A percentile compares a stretch with the other conserved stretches of the same genome.
Evolutionary conservation across 805 yeast genomes (phyloP).

Genomic region (Wickerhamomyces queroliae): DNA sequence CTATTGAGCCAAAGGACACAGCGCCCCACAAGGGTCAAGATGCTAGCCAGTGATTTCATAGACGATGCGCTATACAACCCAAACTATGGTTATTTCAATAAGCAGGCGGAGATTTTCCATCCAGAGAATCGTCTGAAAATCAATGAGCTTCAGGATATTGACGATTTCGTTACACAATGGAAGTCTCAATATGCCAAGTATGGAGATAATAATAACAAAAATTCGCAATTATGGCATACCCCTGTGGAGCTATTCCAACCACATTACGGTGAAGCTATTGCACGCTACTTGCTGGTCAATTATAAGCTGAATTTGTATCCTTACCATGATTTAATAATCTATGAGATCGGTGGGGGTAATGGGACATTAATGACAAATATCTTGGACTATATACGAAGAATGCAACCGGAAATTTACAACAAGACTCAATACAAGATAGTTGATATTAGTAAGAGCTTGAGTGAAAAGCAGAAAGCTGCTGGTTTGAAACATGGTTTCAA

Average conservation of each 20-base stretch:
- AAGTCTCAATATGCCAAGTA: conserved; percentile 51
- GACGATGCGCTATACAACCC: conserved; percentile 84
- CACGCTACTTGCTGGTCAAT: conserved; percentile 68
- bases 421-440: conserved; percentile 46
- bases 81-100: conserved; percentile 73
- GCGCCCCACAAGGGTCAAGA: conserved; percentile 58
- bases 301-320: conserved; percentile 66
- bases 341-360: conserved; percentile 89
- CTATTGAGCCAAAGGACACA: conserved; percentile 22
- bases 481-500: conserved; percentile 7
- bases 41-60: conserved; percentile 76
- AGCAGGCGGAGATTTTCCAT: conserved; percentile 73
- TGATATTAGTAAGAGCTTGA: conserved; percentile 18
- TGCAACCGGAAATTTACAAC: conserved; percentile 69
- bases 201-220: conserved; percentile 24
- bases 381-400: conserved; percentile 51
- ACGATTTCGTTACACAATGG: conserved; percentile 70
- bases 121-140: conserved; percentile 62
- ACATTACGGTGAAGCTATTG: conserved; percentile 79
- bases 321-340: conserved; percentile 64
- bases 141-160: conserved; percentile 49
- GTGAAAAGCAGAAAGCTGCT: conserved; percentile 21
- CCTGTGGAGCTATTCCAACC: conserved; percentile 86
- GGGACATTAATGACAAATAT: conserved; percentile 80
- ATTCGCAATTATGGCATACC: conserved; percentile 77